These are phyloP conservation scores for Exsudoporus floridanus DNA, from an alignment of 1,284 basidiomycete species.

Conservation along the genomic window DNA sequence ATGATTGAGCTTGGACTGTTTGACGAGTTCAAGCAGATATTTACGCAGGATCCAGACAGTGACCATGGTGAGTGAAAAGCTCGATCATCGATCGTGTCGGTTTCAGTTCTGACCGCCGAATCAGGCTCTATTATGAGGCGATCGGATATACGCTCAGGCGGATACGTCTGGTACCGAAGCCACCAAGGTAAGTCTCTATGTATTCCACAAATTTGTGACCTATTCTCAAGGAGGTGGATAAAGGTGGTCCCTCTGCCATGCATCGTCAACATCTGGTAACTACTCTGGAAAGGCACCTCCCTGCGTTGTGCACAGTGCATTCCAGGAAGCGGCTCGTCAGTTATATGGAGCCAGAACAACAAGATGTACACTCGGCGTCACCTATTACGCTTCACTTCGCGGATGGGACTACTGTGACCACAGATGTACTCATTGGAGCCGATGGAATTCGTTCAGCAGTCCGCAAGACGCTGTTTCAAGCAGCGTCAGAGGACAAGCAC, in stretches of 20 bases:
- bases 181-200: slow-evolving; percentile 6
- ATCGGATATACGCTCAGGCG: slow-evolving; percentile 21
- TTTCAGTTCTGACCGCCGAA: not conserved
- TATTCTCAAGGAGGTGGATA: not conserved
- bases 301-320: slow-evolving; percentile 24
- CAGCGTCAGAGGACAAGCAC: slow-evolving; percentile 1
- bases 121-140: slow-evolving; percentile 10
- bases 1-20: slow-evolving; percentile 19
- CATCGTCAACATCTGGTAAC: slow-evolving; percentile 28
- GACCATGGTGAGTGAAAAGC: slow-evolving; percentile 1
- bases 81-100: rapidly evolving
- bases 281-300: slow-evolving; percentile 20
- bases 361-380: not conserved
- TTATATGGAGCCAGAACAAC: slow-evolving; percentile 12
- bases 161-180: slow-evolving; percentile 21
- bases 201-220: no score
- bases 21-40: slow-evolving; percentile 15
- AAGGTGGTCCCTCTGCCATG: slow-evolving; percentile 15
- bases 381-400: slow-evolving; percentile 16
- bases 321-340: slow-evolving; percentile 17
- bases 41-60: not conserved
- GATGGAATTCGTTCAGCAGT: slow-evolving; percentile 24
- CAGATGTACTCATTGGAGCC: slow-evolving; percentile 22
- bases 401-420: slow-evolving; percentile 19
- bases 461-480: slow-evolving; percentile 24